These are phyloP conservation scores for Xylariales sp. DNA, from an alignment of 2,329 filamentous ascomycete species.

Conservation along the genomic window DNA sequence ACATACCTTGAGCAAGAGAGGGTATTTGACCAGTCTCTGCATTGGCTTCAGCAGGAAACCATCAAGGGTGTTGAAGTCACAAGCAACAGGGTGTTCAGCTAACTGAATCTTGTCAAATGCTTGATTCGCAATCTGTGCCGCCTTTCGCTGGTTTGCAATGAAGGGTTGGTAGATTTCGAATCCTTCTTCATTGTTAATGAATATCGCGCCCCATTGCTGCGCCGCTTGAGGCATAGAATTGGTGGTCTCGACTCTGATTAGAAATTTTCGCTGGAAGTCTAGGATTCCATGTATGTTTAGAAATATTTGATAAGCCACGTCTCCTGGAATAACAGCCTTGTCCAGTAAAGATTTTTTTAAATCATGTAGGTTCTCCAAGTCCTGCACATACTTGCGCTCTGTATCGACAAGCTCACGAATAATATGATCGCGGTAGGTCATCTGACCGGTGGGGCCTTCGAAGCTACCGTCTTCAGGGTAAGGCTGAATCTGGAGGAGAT, in stretches of 20 bases:
- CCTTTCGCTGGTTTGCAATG: constrained; percentile 94
- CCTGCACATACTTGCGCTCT: constrained; percentile 97
- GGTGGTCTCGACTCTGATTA: constrained; percentile 95
- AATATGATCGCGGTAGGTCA: constrained; percentile 84
- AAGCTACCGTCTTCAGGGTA: constrained; percentile 66
- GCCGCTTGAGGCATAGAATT: constrained; percentile 80
- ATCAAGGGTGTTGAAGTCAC: constrained; percentile 87
- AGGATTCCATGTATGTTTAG: constrained; percentile 94
- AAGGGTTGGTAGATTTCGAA: constrained; percentile 97
- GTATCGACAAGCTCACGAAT: constrained; percentile 93
- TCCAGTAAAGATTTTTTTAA: constrained; percentile 92
- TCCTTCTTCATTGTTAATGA: constrained; percentile 83
- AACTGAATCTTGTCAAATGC: constrained; percentile 88
- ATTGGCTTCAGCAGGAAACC: constrained; percentile 97
- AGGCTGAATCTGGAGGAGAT: constrained; percentile 72
- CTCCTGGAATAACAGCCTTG: constrained; percentile 86
- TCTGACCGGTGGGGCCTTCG: constrained; percentile 71
- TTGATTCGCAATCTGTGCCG: constrained; percentile 83
- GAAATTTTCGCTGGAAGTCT: constrained; percentile 93
- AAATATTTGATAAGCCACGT: constrained; percentile 94
- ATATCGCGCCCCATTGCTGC: constrained; percentile 96
- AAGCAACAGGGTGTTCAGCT: constrained; percentile 82
- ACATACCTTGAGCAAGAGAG: constrained; percentile 82
- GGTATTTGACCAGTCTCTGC: constrained; percentile 94
- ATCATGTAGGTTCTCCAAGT: constrained; percentile 92